Conservation (phyloP, 176 grass and related monocot genomes). For the Paspalum vaginatum region DNA sequence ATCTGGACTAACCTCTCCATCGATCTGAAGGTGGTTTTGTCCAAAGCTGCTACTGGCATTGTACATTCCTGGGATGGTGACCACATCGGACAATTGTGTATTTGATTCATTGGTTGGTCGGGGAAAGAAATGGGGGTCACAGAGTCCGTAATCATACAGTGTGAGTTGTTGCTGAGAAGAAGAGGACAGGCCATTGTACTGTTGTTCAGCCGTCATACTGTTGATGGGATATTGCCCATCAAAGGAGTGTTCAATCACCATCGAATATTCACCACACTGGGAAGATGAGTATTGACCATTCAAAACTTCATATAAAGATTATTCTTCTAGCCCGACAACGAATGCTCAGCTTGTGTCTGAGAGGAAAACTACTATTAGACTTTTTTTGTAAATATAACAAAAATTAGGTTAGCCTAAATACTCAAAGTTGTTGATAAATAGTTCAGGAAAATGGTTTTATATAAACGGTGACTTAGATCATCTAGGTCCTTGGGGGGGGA, state of each 20-base stretch:
- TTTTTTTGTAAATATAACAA: not conserved
- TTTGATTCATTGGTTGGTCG: conserved; percentile 8
- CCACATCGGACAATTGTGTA: not conserved
- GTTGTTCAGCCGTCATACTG: not conserved
- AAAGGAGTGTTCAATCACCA: conserved; percentile 6
- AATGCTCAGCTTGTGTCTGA: conserved; percentile 8
- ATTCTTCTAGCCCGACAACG: not conserved
- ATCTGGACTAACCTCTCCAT: not conserved
- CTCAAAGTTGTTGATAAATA: not conserved
- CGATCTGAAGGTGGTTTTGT: not conserved
- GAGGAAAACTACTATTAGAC: not conserved
- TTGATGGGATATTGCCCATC: not conserved
- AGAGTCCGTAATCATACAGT: not conserved
- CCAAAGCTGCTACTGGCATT: not conserved
- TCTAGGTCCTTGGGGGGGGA: not conserved
- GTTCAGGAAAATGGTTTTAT: not conserved
- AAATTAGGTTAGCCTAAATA: not conserved
- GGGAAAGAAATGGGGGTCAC: not conserved
- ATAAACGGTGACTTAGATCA: not conserved
- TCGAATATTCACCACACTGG: conserved; percentile 7
- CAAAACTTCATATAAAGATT: not conserved
- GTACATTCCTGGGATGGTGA: not conserved
- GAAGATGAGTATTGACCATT: not conserved
- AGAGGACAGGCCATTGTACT: not conserved
- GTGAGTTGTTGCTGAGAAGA: conserved; percentile 26